These are phyloP conservation scores for Prinsepia uniflora DNA, from an alignment of 306 rosid species.

Conservation along the genomic window DNA sequence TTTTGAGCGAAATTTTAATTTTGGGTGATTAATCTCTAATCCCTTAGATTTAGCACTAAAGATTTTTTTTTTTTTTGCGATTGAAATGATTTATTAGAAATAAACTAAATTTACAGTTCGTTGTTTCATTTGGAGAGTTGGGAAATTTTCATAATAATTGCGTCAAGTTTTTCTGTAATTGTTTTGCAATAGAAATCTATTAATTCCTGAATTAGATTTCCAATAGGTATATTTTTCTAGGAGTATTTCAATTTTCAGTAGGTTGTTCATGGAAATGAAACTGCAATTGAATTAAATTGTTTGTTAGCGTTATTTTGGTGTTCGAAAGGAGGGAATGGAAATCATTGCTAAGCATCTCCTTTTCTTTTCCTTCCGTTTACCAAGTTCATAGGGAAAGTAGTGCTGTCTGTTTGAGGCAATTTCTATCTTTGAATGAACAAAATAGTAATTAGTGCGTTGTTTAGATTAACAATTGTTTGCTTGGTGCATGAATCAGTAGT, in stretches of 20 bases:
- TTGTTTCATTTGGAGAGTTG: neutral
- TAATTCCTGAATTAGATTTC: neutral
- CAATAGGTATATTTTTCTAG: neutral
- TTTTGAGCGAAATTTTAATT: neutral
- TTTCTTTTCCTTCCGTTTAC: neutral
- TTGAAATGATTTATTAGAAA: neutral
- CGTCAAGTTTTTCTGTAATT: neutral
- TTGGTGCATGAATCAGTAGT: neutral
- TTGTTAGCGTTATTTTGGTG: neutral
- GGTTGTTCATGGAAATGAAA: neutral
- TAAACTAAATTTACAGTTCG: neutral
- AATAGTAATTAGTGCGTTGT: neutral
- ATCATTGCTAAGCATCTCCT: neutral
- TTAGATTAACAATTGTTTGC: neutral
- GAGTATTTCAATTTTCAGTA: neutral
- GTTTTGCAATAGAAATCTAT: neutral
- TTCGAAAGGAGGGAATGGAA: neutral
- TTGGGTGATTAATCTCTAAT: no score
- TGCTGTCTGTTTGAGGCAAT: slow-evolving; percentile 1
- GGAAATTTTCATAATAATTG: neutral
- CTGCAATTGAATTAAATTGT: neutral
- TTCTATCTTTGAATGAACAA: neutral
- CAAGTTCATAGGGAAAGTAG: neutral
- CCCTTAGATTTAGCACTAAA: neutral
- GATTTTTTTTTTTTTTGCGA: neutral